Evolutionary conservation across 2,329 filamentous ascomycete genomes (phyloP), one percentile per base, ranked within the genome.

Genomic region (Xylariaceae sp.): DNA sequence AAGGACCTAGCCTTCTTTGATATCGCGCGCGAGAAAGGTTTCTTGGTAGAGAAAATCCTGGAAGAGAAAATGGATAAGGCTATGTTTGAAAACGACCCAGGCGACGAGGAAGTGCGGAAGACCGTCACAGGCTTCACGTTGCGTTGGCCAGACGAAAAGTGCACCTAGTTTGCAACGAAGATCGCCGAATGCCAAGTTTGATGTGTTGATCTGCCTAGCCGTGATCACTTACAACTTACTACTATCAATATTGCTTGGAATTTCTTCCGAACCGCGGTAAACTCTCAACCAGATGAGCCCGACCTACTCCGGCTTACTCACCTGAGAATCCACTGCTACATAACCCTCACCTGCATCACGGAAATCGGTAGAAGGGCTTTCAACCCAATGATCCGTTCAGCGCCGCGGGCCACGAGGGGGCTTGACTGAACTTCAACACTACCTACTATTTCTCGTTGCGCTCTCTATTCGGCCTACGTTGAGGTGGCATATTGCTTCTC

Each of bases 1-100:
- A 89, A 91, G 73, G 95, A 96, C 68, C 79, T 96, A 71, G 84
- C 82, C 3, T 97, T 97, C 77, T 97, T 97, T 70, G 89, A 92
- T 47, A 69, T 92, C 54, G 90, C 88, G 3, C 79, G 84, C 56
- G 82, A 84, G 49, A 81, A 79, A 47, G 92, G 91, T 0, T 89
- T 97, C 58, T 74, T 75, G 16, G 92, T 96, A 2, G 87, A 88
- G 61, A 91, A 93, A 77, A 81, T 96, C 32, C 78, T 93, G 46
- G 91, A 97, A 74, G 85, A 88, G 72, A 84, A 88, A 65, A 86
- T 96, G 85, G 91, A 93, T 37, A 87, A 87, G 70, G 89, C 93
- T 61, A 86, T 98, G 79, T 97, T 98, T 74, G 90, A 93, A 67
- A 83, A 92, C 65, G 93, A 97, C 70, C 89, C 87, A 16, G 93